These are phyloP conservation scores for Coemansia reversa DNA, from an alignment of 192 early-diverging fungal genomes.

Conservation along the genomic window DNA sequence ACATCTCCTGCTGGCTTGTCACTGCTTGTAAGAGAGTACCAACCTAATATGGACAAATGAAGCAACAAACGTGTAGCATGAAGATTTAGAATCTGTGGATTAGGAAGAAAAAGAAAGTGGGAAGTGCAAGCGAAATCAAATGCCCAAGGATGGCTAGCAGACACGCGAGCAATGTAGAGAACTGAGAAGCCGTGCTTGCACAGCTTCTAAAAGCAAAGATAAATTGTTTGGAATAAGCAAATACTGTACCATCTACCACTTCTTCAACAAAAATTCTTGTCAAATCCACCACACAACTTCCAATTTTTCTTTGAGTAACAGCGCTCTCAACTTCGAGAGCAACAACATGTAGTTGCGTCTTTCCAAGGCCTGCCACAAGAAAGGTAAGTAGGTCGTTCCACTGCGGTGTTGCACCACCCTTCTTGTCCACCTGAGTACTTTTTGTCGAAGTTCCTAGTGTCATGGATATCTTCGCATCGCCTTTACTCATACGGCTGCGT, in stretches of 20 bases:
- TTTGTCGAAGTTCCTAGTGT: constrained; percentile 42
- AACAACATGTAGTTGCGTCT: constrained; percentile 38
- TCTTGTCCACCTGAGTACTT: constrained; percentile 52
- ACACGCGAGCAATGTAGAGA: background rate
- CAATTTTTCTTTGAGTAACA: constrained; percentile 39
- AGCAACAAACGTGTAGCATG: background rate
- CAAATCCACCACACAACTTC: constrained; percentile 49
- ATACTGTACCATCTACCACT: constrained; percentile 43
- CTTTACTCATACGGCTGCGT: constrained; percentile 43
- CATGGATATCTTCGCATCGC: constrained; percentile 48
- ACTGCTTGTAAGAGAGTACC: constrained; percentile 44
- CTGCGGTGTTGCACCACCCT: constrained; percentile 48
- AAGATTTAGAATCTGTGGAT: background rate
- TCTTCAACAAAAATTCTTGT: constrained; percentile 46
- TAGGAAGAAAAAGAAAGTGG: constrained; percentile 6
- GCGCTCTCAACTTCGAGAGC: constrained; percentile 46
- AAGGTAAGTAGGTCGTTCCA: constrained; percentile 54
- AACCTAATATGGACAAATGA: constrained; percentile 26
- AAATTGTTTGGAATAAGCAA: background rate
- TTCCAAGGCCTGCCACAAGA: constrained; percentile 36
- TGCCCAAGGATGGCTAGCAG: background rate
- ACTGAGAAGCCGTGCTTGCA: background rate
- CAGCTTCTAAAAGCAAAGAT: too few relatives aligned
- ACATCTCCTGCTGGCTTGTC: constrained; percentile 50
- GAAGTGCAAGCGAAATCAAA: constrained; percentile 6